Conservation (phyloP, 225 moss, liverwort and hornwort genomes). For the Rhytidiadelphus loreus region DNA sequence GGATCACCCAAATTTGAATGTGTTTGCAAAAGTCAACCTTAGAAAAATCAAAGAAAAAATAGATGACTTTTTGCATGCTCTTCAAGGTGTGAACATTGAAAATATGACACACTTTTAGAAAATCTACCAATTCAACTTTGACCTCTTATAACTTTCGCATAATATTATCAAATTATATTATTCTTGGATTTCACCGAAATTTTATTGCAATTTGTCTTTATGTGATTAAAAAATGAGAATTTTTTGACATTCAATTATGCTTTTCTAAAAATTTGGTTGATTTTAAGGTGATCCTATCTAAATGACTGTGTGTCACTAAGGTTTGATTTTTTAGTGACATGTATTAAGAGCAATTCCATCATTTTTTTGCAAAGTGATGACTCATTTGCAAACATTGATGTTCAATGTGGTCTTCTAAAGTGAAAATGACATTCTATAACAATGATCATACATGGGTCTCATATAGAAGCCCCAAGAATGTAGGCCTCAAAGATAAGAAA, state of each 20-base stretch:
- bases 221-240: neutral
- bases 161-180: neutral
- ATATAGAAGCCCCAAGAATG: neutral
- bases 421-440: neutral
- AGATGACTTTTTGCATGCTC: neutral
- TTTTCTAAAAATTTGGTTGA: rapidly evolving
- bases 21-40: too few relatives aligned
- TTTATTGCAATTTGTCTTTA: neutral
- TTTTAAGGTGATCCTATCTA: neutral
- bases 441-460: rapidly evolving
- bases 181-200: neutral
- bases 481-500: neutral
- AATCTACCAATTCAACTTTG: neutral
- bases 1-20: too few relatives aligned
- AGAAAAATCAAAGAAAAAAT: too few relatives aligned
- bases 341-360: neutral
- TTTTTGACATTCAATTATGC: rapidly evolving
- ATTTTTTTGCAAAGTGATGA: neutral
- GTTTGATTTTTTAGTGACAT: neutral
- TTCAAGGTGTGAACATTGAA: neutral
- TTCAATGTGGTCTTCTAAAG: neutral
- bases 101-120: too few relatives aligned
- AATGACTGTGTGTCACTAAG: neutral
- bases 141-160: neutral
- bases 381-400: neutral